These are phyloP conservation scores for Knoxdaviesia capensis DNA, from an alignment of 2,329 filamentous ascomycete species.

Conservation along the genomic window DNA sequence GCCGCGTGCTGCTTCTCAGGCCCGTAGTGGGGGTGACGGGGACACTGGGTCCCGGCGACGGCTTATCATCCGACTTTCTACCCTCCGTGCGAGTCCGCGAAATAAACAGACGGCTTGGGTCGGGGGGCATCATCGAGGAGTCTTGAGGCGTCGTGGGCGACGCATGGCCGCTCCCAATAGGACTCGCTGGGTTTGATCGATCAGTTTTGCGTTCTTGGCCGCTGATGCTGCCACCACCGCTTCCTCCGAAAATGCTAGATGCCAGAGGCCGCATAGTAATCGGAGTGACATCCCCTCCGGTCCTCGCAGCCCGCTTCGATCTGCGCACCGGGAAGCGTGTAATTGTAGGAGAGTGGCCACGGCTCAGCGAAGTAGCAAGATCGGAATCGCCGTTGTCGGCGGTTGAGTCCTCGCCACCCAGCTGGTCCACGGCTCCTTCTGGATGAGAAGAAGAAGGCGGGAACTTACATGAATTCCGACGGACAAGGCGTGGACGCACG, in stretches of 20 bases:
- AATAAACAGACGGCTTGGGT: slow-evolving; percentile 68
- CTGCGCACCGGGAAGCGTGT: too few relatives aligned
- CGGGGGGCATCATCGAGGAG: slow-evolving; percentile 44
- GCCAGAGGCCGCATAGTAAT: too few relatives aligned
- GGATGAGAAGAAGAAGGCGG: slow-evolving; percentile 1
- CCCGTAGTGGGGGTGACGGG: slow-evolving; percentile 68
- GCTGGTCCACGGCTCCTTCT: too few relatives aligned
- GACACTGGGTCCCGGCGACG: slow-evolving; percentile 2
- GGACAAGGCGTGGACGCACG: slow-evolving; percentile 10
- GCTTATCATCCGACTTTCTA: slow-evolving; percentile 12
- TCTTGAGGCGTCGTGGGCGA: slow-evolving; percentile 48
- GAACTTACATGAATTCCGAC: slow-evolving; percentile 25
- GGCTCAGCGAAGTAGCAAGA: too few relatives aligned
- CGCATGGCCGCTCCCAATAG: neutral
- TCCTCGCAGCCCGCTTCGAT: too few relatives aligned
- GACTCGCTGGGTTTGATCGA: neutral
- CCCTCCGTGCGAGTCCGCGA: slow-evolving; percentile 29
- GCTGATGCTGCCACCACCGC: too few relatives aligned
- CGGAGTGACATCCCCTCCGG: too few relatives aligned
- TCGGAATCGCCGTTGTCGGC: too few relatives aligned
- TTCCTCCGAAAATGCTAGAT: too few relatives aligned
- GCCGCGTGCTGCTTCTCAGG: slow-evolving; percentile 15
- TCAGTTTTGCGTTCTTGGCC: too few relatives aligned
- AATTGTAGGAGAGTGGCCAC: too few relatives aligned
- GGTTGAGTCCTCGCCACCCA: too few relatives aligned